A percentile compares a stretch with the other conserved stretches of the same genome.
Evolutionary conservation across 2,329 filamentous ascomycete species (phyloP).

Genomic region (Zelopaecilomyces penicillatus): DNA sequence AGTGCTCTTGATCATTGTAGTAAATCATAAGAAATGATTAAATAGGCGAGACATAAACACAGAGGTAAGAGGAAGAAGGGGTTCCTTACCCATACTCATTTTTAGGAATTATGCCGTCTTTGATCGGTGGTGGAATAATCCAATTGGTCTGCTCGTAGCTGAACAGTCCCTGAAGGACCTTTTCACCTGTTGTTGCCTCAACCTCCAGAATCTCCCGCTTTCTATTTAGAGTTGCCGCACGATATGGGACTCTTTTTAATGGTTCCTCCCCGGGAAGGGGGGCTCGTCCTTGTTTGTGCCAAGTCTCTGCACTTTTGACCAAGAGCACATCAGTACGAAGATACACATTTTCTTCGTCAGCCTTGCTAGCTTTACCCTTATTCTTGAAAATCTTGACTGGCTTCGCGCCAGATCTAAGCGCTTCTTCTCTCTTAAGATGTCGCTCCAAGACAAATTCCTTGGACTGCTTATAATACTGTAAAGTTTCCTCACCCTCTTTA

Average conservation of each 20-base stretch:
- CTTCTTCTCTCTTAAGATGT: constrained; percentile 87
- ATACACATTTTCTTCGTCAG: constrained; percentile 73
- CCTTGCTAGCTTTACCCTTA: constrained; percentile 64
- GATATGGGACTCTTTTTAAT: constrained; percentile 79
- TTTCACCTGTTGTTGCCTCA: constrained; percentile 69
- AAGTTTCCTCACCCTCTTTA: constrained; percentile 68
- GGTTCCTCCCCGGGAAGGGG: constrained; percentile 63
- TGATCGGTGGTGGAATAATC: constrained; percentile 85
- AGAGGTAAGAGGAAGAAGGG: too few species aligned
- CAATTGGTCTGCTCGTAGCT: constrained; percentile 81
- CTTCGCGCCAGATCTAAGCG: constrained; percentile 58
- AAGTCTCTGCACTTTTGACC: constrained; percentile 89
- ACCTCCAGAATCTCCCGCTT: constrained; percentile 84
- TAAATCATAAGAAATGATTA: background rate
- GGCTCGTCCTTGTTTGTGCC: constrained; percentile 91
- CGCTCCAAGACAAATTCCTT: constrained; percentile 77
- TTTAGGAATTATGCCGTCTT: constrained; percentile 80
- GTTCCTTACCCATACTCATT: constrained; percentile 66
- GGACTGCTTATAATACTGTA: constrained; percentile 83
- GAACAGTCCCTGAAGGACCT: constrained; percentile 80
- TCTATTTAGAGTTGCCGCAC: constrained; percentile 80
- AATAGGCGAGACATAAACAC: too few species aligned
- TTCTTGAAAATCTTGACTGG: constrained; percentile 68
- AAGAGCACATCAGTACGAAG: constrained; percentile 68
- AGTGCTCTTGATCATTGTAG: background rate